Evolutionary conservation across 2,329 filamentous ascomycete genomes (phyloP), one percentile per base, ranked within the genome.

Genomic region (Phyllosticta citribraziliensis): DNA sequence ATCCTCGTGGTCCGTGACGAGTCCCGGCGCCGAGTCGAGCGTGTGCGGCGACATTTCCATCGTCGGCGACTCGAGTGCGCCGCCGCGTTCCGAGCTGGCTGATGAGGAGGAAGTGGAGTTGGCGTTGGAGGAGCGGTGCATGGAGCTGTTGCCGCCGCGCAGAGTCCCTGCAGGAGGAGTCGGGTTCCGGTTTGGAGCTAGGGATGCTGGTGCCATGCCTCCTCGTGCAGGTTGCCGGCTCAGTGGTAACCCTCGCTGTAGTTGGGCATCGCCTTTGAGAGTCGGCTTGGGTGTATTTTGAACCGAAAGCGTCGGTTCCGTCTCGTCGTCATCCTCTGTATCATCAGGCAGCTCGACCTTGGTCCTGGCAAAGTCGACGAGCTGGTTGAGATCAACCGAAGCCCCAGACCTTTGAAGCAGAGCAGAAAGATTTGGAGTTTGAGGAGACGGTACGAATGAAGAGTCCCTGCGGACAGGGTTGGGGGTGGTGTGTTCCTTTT

Each of bases 1-100:
- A 61, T 80, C 75, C 30, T 78, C 78, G 66, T 79, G 76, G 64
- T 80, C 78, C 65, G 76, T 79, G 40, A 80, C 76, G 63, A 80
- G 68, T 24, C 78, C 78, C 17, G 78, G 78, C 57, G 78, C 78
- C 66, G 75, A 78, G 67, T 80, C 78, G 59, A 75, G 74, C 2
- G 77, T 76, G 62, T 79, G 72, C 33, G 78, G 78, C 64, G 75
- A 78, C 63, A 79, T 72, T 52, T 74, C 74, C 65, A 73, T 68
- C 52, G 71, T 58, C 24, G 60, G 60, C n/a, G 54, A 56, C 30
- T 57, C 59, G 25, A 50, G 22, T 10, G 25, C 57, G 22, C 60
- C 60, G 24, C 60, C 60, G 19, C 51, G 51, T n/a, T 40, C 20
- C 30, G 55, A 57, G 51, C 60, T 62, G 40, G 17, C 40, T n/a